Evolutionary conservation across 2,329 filamentous ascomycete genomes (phyloP).

Genomic region (Xylaria sp.): DNA sequence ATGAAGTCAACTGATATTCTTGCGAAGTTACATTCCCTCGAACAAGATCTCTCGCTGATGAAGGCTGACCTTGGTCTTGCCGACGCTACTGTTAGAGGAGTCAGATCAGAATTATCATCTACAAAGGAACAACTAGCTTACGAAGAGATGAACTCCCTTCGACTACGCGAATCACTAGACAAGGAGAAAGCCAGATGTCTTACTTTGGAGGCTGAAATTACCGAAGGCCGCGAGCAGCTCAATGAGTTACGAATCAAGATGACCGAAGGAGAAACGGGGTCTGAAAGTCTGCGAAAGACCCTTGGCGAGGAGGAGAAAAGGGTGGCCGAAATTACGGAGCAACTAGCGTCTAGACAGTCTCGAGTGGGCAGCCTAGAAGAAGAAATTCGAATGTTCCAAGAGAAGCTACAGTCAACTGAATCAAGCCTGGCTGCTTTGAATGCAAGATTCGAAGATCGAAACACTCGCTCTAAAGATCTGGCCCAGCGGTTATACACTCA

Average conservation of each 20-base stretch:
- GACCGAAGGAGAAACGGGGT: constrained; percentile 84
- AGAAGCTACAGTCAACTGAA: constrained; percentile 69
- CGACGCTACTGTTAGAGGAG: constrained; percentile 63
- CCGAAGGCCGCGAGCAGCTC: constrained; percentile 76
- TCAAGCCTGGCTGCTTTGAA: constrained; percentile 62
- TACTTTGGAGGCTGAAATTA: constrained; percentile 67
- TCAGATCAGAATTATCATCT: constrained; percentile 67
- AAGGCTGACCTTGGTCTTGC: constrained; percentile 72
- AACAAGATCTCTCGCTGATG: constrained; percentile 69
- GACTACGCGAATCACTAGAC: constrained; percentile 64
- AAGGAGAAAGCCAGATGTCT: constrained; percentile 64
- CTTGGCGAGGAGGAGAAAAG: constrained; percentile 81
- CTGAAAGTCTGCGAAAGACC: constrained; percentile 78
- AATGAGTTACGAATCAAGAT: constrained; percentile 76
- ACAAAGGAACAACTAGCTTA: constrained; percentile 63
- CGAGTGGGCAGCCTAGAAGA: constrained; percentile 80
- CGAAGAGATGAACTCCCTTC: constrained; percentile 63
- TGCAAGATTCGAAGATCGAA: constrained; percentile 74
- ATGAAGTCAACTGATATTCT: constrained; percentile 68
- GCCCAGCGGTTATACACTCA: constrained; percentile 85
- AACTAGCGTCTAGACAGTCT: constrained; percentile 80
- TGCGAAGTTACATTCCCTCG: constrained; percentile 68
- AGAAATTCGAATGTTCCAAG: constrained; percentile 75
- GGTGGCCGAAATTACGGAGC: constrained; percentile 73
- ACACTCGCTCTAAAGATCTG: constrained; percentile 80